phyloP scores from a whole-genome alignment of 176 grass and related monocot species.

The Bothriochloa decipiens region DNA sequence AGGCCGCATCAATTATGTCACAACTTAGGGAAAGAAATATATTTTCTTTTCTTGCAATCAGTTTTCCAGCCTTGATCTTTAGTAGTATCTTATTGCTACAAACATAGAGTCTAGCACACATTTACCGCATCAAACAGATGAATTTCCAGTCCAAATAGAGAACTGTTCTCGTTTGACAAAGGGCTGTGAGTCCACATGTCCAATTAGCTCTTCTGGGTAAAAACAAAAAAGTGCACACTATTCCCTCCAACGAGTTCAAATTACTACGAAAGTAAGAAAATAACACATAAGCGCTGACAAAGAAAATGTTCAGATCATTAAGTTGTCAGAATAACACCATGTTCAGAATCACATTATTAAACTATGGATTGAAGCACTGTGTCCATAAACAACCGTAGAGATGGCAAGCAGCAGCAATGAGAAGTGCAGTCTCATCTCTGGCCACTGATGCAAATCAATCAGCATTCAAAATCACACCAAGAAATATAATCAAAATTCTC shows the following conservation, averaged over 20 bases:
- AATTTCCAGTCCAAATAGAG: neutral
- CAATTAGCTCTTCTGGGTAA: neutral
- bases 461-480: too few species aligned
- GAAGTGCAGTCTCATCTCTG: too few species aligned
- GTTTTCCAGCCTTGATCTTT: neutral
- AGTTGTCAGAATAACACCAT: slow-evolving; percentile 1
- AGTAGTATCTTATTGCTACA: neutral
- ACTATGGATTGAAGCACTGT: too few species aligned
- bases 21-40: too few species aligned
- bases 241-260: neutral
- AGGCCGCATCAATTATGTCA: neutral
- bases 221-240: neutral
- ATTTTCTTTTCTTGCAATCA: too few species aligned
- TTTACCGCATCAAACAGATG: neutral
- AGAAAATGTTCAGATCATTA: neutral
- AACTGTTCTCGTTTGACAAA: too few species aligned
- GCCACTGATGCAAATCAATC: too few species aligned
- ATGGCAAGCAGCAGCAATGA: too few species aligned
- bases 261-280: neutral
- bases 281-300: neutral
- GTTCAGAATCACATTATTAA: too few species aligned
- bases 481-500: too few species aligned
- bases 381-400: too few species aligned
- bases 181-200: neutral
- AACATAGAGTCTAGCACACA: neutral